Conservation (phyloP, 352 stramenopile species). For the Globisporangium nunn region DNA sequence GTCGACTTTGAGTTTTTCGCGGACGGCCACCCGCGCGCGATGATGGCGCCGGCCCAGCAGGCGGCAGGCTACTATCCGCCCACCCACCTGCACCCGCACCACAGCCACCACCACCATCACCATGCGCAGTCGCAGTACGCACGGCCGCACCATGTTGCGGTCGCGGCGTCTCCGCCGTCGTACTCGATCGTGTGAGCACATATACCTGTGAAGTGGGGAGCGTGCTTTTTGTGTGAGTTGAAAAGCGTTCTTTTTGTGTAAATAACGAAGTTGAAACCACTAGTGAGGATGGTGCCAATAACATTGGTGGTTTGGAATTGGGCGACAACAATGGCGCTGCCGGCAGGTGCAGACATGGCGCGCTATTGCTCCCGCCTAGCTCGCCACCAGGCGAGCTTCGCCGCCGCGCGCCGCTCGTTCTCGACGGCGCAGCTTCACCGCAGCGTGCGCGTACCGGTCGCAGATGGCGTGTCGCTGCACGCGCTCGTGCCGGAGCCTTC, state of each 20-base stretch:
- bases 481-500: constrained; percentile 25
- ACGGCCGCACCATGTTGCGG: constrained; percentile 7
- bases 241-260: no score
- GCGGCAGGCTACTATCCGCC: not conserved
- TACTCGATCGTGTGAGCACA: constrained; percentile 9
- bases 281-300: no score
- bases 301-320: no score
- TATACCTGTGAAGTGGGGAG: not conserved
- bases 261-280: no score
- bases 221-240: not conserved
- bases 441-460: constrained; percentile 31
- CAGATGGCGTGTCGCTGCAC: constrained; percentile 34
- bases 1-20: constrained; percentile 25
- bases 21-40: constrained; percentile 5
- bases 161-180: constrained; percentile 1
- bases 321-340: no score
- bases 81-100: not conserved
- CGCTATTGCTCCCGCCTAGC: not conserved
- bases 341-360: no score
- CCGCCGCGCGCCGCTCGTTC: constrained; percentile 8
- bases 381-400: not conserved
- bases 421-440: constrained; percentile 7
- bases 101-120: constrained; percentile 5
- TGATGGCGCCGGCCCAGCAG: not conserved
- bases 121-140: constrained; percentile 7